phyloP scores from a whole-genome alignment of 495 filamentous ascomycete species.

The Neurospora sp. region DNA sequence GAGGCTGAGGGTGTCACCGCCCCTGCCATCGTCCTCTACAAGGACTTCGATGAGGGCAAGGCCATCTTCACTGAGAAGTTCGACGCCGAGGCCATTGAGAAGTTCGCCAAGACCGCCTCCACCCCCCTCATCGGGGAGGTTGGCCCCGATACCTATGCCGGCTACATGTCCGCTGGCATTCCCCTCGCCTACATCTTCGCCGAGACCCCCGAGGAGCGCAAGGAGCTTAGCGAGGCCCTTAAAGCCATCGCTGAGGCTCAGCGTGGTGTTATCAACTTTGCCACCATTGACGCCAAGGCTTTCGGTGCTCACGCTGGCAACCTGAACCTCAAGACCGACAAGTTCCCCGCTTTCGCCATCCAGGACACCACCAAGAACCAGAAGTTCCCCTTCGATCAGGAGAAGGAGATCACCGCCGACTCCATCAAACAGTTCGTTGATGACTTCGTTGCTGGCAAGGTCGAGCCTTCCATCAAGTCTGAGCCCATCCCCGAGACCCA shows the following conservation, averaged over 20 bases:
- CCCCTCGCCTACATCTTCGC: slow-evolving; percentile 98
- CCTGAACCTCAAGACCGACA: slow-evolving; percentile 90
- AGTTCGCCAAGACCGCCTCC: slow-evolving; percentile 75
- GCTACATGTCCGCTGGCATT: slow-evolving; percentile 91
- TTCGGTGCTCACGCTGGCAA: slow-evolving; percentile 95
- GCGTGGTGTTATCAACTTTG: slow-evolving; percentile 87
- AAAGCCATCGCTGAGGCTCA: slow-evolving; percentile 60
- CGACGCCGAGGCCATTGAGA: slow-evolving; percentile 60
- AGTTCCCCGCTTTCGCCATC: slow-evolving; percentile 96
- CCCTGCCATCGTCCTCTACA: slow-evolving; percentile 90
- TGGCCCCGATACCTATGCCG: slow-evolving; percentile 92
- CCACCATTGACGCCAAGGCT: slow-evolving; percentile 90
- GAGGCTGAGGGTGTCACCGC: slow-evolving; percentile 80
- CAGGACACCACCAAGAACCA: slow-evolving; percentile 92
- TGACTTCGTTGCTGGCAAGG: slow-evolving; percentile 76
- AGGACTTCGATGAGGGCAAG: slow-evolving; percentile 97
- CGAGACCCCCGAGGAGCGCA: slow-evolving; percentile 83
- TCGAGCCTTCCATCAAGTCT: slow-evolving; percentile 94
- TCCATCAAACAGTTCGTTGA: slow-evolving; percentile 76
- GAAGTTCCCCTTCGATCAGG: slow-evolving; percentile 92
- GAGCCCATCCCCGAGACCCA: slow-evolving; percentile 94
- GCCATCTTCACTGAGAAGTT: slow-evolving; percentile 70
- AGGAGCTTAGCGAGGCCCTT: slow-evolving; percentile 54
- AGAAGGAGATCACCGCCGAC: slow-evolving; percentile 65
- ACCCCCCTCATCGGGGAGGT: slow-evolving; percentile 93